Evolutionary conservation across 2,329 filamentous ascomycete species (phyloP), one percentile per base, ranked within the genome.

Genomic region (Helicocarpus griseus): DNA sequence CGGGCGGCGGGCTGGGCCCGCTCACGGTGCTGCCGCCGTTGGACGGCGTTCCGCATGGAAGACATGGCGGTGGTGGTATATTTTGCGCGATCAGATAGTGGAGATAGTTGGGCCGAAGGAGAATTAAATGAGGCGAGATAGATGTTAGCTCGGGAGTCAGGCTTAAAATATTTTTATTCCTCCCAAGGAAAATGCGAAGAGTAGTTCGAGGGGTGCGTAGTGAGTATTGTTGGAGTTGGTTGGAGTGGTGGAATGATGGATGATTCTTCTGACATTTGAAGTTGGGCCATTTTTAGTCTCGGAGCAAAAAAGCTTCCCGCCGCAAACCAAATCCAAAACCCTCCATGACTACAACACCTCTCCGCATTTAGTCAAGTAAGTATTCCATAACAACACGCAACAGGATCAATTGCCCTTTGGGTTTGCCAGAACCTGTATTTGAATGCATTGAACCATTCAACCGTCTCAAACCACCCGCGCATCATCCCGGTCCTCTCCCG

Each of bases 1-100:
- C 93, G 87, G 65, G 90, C 87, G 57, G 81, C 71, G 38, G 90
- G 87, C 69, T 97, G 93, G 33, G 87, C 87, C 61, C 93, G 85
- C 77, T 97, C 93, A 61, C 85, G 81, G 71, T 97, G 91, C 60
- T 89, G 85, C 64, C 89, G 88, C 70, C 88, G 81, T 61, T 89
- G 81, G 55, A 90, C 80, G 66, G 77, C 76, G 63, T 80, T 80
- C 59, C 77, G 75, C 67, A 80, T 73, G 35, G 78, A 78, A 22
- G 77, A 80, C 78, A 80, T 80, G 59, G 53, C 33, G 35, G 31
- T 35, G 26, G 11, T 21, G 29, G 26, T 41, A 26, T 29, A 35
- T 21, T 26, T 19, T 17, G 29, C n/a, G 17, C 38, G 45, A n/a
- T 33, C 33, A 29, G 29, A 21, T 19, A 0, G 2, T 4, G 17